These are phyloP conservation scores for Alternaria hordeiaustralica DNA, from an alignment of 2,329 filamentous ascomycete species.

Conservation along the genomic window DNA sequence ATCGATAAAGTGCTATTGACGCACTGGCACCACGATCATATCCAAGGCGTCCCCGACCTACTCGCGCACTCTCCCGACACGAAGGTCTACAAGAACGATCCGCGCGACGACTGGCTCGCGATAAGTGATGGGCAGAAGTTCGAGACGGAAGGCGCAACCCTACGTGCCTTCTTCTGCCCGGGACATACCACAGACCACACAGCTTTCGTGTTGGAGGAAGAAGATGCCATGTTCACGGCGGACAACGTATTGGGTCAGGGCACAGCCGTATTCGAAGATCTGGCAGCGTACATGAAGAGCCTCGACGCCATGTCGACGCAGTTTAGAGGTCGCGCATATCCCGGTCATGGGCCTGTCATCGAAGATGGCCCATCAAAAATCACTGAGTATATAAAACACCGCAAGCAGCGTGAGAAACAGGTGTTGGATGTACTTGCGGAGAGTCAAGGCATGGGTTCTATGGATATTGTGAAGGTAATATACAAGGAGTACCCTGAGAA, in stretches of 20 bases:
- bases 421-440: constrained; percentile 46
- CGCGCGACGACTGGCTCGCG: constrained; percentile 56
- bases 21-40: constrained; percentile 92
- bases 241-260: constrained; percentile 90
- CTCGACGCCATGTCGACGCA: constrained; percentile 71
- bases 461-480: constrained; percentile 87
- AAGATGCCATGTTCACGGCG: constrained; percentile 85
- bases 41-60: constrained; percentile 75
- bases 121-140: constrained; percentile 67
- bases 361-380: constrained; percentile 75
- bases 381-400: constrained; percentile 81
- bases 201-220: constrained; percentile 75
- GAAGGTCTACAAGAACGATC: constrained; percentile 70
- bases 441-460: constrained; percentile 65
- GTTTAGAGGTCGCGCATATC: constrained; percentile 76
- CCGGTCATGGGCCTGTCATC: constrained; percentile 84
- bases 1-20: constrained; percentile 78
- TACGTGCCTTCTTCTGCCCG: constrained; percentile 71
- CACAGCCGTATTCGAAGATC: constrained; percentile 83
- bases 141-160: constrained; percentile 65
- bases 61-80: constrained; percentile 67
- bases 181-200: constrained; percentile 87
- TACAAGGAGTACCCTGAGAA: constrained; percentile 80
- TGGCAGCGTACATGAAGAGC: constrained; percentile 71
- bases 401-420: constrained; percentile 72